Evolutionary conservation across 2,329 filamentous ascomycete species (phyloP), one percentile per base, ranked within the genome.

Genomic region (Didymella arachidicola): DNA sequence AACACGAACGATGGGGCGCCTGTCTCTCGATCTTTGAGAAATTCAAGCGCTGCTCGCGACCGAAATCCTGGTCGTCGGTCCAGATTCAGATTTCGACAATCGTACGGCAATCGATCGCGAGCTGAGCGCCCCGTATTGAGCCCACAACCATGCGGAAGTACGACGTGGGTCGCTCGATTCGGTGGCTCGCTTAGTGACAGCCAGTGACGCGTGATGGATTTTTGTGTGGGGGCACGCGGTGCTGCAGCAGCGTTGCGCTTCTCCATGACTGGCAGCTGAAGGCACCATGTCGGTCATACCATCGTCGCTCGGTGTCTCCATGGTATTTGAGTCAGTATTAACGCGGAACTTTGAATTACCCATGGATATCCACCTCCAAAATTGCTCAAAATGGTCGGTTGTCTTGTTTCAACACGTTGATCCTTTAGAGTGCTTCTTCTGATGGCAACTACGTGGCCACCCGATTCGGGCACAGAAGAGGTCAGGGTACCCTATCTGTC

Each of bases 21-120:
- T 44, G 16, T 34, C 29, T 51, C 41, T 41, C 32, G 32, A 51
- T 30, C 22, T 44, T 42, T 43, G 10, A 46, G 38, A 61, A 32
- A 44, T 25, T 46, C 53, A 53, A 49, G 54, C 54, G 59, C 51
- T 47, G 47, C 32, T 52, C 55, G 43, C 51, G 51, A 59, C 59
- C 59, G 47, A 16, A 46, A 56, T 44, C 59, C 59, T 41, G 59
- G 59, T 61, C 52, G 29, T 29, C 39, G 59, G 59, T 56, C 59
- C 50, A 61, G 59, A 53, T 55, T 59, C 55, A 51, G 54, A 61
- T 54, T 60, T 52, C 51, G 52, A 55, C 52, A 60, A 60, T 59
- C 57, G 57, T 14, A 50, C 46, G 46, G 45, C 46, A 38, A 55
- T 60, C 57, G 52, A 60, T 60, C 57, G 57, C 27, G 30, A 30